Evolutionary conservation across 305 asterid species (phyloP), one percentile per base, ranked within the genome.

Genomic region (Solanum chacoense): DNA sequence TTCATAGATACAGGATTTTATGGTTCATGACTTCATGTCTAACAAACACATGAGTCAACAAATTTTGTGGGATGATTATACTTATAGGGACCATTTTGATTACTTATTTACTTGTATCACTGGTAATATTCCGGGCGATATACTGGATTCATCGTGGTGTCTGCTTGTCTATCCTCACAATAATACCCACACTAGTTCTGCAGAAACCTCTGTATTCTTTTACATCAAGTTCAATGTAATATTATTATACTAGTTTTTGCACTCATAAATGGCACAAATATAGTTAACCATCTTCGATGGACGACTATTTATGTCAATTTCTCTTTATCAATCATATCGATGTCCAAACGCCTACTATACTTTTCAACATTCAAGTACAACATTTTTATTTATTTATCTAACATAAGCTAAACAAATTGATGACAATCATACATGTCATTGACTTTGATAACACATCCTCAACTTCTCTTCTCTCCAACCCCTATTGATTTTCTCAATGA

Each of bases 381-480:
- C 18, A 9, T 20, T 76, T 16, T 77, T 13, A 1, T 77, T 11
- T 37, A 9, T 36, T 2, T 38, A 3, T 55, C 7, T 0, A 20
- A 59, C 59, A 37, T 28, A 80, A 3, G 3, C 16, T 28, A 16
- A 80, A 42, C 37, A 28, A 42, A 16, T n/a, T 80, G 36, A 24
- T 80, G 36, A 7, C 69, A 8, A 14, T 6, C 59, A 26, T 80
- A 42, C 69, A 80, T 29, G 67, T 40, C 16, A 42, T 26, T 42
- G 69, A 42, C 85, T 80, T 80, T 28, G 85, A 28, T 42, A 42
- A 42, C 7, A 42, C 24, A 45, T 84, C 16, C 91, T 89, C 87
- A 93, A 76, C 74, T 94, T 94, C 86, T 96, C 99, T 88, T 78
- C 94, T 89, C 89, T 93, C 99, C 98, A 95, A 55, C 92, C 93